Conservation (phyloP, 2,329 filamentous ascomycete genomes). For the Sclerotinia sclerotiorum region DNA sequence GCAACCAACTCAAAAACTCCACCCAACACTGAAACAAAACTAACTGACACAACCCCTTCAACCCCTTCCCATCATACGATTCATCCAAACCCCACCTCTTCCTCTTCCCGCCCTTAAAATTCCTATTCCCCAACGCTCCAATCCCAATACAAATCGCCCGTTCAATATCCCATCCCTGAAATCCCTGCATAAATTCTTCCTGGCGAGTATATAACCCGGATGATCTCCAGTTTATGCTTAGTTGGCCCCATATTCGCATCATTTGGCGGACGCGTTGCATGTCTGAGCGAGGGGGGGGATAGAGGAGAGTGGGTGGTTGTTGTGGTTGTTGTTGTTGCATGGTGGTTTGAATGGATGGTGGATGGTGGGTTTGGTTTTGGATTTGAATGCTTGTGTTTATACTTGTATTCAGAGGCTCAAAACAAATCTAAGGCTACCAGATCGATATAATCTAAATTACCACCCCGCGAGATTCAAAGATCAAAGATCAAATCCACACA, state of each 20-base stretch:
- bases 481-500: no score
- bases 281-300: neutral
- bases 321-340: no score
- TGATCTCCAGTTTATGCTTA: neutral
- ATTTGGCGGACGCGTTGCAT: neutral
- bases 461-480: no score
- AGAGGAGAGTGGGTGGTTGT: no score
- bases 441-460: no score
- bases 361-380: no score
- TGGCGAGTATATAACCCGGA: neutral
- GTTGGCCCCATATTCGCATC: neutral
- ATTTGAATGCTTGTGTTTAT: no score
- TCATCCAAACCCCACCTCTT: neutral
- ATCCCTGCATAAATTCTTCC: neutral
- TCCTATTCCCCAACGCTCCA: neutral
- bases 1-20: neutral
- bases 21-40: neutral
- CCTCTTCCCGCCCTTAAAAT: neutral
- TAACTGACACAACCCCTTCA: conserved; percentile 13
- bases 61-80: neutral
- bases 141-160: conserved; percentile 1
- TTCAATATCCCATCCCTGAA: neutral
- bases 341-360: no score
- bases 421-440: no score
- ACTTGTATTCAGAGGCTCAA: no score